These are phyloP conservation scores for Caryocar brasiliense DNA, from an alignment of 441 rosid species.

Conservation along the genomic window DNA sequence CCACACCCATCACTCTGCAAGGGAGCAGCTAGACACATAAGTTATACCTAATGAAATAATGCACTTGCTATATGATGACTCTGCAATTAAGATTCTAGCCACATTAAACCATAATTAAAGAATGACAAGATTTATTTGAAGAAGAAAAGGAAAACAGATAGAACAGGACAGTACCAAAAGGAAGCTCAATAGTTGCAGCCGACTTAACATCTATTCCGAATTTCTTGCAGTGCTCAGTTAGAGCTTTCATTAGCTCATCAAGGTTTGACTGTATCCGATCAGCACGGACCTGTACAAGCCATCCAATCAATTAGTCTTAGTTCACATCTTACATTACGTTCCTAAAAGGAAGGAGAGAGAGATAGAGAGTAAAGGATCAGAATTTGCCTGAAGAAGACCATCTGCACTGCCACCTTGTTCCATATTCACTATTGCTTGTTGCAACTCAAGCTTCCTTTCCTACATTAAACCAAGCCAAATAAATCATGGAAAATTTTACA, in stretches of 20 bases:
- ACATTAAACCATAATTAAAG: not conserved
- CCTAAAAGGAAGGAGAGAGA: too few relatives aligned
- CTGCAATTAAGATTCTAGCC: too few relatives aligned
- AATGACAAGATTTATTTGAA: not conserved
- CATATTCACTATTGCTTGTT: slow-evolving; percentile 80
- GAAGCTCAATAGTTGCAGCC: slow-evolving; percentile 76
- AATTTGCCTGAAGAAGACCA: slow-evolving; percentile 86
- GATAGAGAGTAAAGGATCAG: slow-evolving; percentile 3
- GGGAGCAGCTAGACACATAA: too few relatives aligned
- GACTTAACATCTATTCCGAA: slow-evolving; percentile 75
- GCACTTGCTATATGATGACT: too few relatives aligned
- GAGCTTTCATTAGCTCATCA: slow-evolving; percentile 76
- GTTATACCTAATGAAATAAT: too few relatives aligned
- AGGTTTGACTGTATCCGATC: slow-evolving; percentile 91
- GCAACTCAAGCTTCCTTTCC: slow-evolving; percentile 81
- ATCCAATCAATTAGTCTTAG: slow-evolving; percentile 15
- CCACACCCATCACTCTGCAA: too few relatives aligned
- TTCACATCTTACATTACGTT: too few relatives aligned
- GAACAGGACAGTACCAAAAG: slow-evolving; percentile 56
- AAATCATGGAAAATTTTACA: slow-evolving; percentile 13
- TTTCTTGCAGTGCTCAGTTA: slow-evolving; percentile 75
- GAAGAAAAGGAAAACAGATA: not conserved
- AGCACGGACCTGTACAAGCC: slow-evolving; percentile 69
- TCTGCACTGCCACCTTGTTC: slow-evolving; percentile 93
- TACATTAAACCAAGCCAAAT: slow-evolving; percentile 25